A percentile compares a stretch with the other conserved stretches of the same genome.
Evolutionary conservation across 2,329 filamentous ascomycete species (phyloP).

Genomic region (Neonectria magnoliae): DNA sequence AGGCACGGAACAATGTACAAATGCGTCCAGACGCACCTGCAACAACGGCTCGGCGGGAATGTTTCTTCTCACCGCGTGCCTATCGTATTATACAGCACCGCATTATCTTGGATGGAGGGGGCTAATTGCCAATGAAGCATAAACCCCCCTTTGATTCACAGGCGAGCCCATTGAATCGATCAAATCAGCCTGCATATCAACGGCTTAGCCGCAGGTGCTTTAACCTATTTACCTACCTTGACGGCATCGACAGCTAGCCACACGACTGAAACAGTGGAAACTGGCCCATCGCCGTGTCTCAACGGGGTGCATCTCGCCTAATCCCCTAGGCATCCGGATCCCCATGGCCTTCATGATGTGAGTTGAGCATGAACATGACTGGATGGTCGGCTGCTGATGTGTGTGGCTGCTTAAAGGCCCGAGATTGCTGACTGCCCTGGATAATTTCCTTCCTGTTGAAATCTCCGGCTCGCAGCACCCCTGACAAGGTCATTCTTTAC

Average conservation of each 20-base stretch:
- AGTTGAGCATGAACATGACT: background rate
- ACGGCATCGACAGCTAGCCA: conserved; percentile 6
- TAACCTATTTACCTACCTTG: background rate
- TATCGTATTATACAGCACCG: conserved; percentile 4
- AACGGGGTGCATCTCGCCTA: background rate
- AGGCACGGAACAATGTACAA: background rate
- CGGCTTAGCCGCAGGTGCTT: background rate
- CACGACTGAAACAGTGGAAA: background rate
- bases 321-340: background rate
- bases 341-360: background rate
- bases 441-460: conserved; percentile 36
- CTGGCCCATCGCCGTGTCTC: background rate
- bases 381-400: background rate
- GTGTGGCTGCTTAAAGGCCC: conserved; percentile 29
- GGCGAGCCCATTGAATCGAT: conserved; percentile 15
- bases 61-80: background rate
- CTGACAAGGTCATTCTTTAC: conserved; percentile 23
- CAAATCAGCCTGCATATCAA: conserved; percentile 13
- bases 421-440: conserved; percentile 37
- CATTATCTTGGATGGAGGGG: conserved; percentile 4
- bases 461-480: conserved; percentile 27
- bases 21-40: background rate
- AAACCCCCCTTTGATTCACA: conserved; percentile 11
- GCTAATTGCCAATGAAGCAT: conserved; percentile 19
- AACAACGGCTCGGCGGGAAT: background rate